Percentiles rank a stretch among this genome's conserved stretches.
Evolutionary conservation across 805 yeast species (phyloP).

Genomic region (Teunomyces panamensis): DNA sequence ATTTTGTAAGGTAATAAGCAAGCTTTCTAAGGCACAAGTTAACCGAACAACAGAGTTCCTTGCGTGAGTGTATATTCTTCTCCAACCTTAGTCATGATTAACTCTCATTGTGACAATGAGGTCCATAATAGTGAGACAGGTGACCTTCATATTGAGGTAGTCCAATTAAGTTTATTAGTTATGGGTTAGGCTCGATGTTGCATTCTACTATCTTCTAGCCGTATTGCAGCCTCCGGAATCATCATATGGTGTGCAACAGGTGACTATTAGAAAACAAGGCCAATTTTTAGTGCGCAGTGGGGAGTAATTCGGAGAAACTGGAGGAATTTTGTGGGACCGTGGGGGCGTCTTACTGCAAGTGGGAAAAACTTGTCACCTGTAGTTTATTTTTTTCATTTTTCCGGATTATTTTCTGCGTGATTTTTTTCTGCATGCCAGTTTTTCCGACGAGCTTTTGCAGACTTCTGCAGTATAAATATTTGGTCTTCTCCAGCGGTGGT

Average conservation of each 20-base stretch:
- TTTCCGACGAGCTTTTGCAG: background rate
- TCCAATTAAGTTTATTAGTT: background rate
- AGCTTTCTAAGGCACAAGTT: too few relatives aligned
- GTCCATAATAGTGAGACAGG: background rate
- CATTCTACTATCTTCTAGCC: background rate
- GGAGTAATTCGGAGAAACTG: constrained; percentile 8
- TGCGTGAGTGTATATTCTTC: background rate
- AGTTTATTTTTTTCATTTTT: background rate
- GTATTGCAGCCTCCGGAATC: background rate
- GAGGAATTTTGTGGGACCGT: constrained; percentile 6
- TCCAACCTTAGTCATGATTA: background rate
- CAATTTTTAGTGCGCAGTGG: background rate
- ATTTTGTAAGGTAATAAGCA: too few relatives aligned
- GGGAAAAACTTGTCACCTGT: background rate
- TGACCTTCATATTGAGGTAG: background rate
- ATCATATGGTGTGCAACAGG: constrained; percentile 2
- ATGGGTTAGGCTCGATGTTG: background rate
- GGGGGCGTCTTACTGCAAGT: background rate
- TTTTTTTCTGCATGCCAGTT: background rate
- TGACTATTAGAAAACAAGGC: background rate
- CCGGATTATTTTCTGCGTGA: constrained; percentile 1
- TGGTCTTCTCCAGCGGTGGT: background rate
- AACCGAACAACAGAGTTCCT: too few relatives aligned
- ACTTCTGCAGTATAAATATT: constrained; percentile 7
- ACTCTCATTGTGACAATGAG: too few relatives aligned